Conservation (phyloP, 2,329 filamentous ascomycete genomes). For the Exophiala alcalophila region DNA sequence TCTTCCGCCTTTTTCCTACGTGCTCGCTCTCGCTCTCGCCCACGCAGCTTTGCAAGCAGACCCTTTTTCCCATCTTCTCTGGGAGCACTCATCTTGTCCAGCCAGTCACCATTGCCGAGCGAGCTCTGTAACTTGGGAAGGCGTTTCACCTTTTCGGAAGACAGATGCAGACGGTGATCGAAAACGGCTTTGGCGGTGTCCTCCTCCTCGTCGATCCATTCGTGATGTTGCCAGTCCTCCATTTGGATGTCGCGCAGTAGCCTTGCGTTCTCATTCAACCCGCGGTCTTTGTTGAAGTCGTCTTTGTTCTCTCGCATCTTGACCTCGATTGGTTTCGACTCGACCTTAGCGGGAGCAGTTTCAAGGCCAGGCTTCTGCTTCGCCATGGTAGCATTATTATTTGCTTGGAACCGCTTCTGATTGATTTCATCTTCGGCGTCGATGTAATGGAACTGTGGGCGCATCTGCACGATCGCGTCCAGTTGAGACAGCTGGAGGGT, state of each 20-base stretch:
- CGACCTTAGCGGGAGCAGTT: slow-evolving; percentile 48
- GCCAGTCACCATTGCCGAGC: slow-evolving; percentile 58
- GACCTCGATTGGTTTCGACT: slow-evolving; percentile 78
- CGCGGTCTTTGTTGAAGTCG: slow-evolving; percentile 32
- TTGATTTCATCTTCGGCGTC: slow-evolving; percentile 78
- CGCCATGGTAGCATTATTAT: slow-evolving; percentile 33
- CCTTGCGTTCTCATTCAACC: slow-evolving; percentile 69
- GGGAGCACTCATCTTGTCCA: slow-evolving; percentile 61
- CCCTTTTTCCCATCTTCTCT: slow-evolving; percentile 37
- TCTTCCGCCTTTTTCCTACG: slow-evolving; percentile 30
- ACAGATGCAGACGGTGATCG: slow-evolving; percentile 66
- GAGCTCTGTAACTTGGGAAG: slow-evolving; percentile 52
- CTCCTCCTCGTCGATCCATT: slow-evolving; percentile 76
- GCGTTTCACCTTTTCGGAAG: slow-evolving; percentile 40
- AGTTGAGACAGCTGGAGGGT: slow-evolving; percentile 84
- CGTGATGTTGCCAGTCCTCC: slow-evolving; percentile 76
- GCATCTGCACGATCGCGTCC: slow-evolving; percentile 78
- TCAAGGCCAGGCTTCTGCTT: slow-evolving; percentile 36
- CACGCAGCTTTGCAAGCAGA: slow-evolving; percentile 28
- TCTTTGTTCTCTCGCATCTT: slow-evolving; percentile 71
- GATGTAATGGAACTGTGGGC: slow-evolving; percentile 88
- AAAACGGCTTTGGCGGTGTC: slow-evolving; percentile 59
- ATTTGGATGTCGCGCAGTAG: slow-evolving; percentile 74
- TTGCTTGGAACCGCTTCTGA: slow-evolving; percentile 44
- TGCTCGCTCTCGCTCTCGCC: slow-evolving; percentile 29